These are phyloP conservation scores for Starmerella riodocensis DNA, from an alignment of 805 yeast genomes.

Conservation along the genomic window DNA sequence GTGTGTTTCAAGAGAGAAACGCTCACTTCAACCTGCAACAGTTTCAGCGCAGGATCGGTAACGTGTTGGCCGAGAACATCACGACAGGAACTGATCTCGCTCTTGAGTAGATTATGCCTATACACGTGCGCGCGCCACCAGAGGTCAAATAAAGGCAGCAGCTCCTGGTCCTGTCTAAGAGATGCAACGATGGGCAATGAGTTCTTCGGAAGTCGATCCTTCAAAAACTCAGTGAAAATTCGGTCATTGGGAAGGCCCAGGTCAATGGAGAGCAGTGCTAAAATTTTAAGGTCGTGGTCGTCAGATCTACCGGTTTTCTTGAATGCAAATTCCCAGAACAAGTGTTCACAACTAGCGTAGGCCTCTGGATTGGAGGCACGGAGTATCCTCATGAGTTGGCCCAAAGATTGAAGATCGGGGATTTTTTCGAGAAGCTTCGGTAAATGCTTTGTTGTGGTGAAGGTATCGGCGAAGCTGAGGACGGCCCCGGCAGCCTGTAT, in stretches of 20 bases:
- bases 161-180: too few species aligned
- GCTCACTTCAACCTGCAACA: too few species aligned
- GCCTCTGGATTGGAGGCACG: not conserved
- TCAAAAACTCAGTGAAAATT: too few species aligned
- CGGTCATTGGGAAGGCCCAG: not conserved
- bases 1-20: too few species aligned
- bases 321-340: not conserved
- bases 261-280: not conserved
- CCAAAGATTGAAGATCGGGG: not conserved
- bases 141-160: not conserved
- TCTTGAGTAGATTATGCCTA: too few species aligned
- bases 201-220: too few species aligned
- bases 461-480: constrained; percentile 17
- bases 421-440: not conserved
- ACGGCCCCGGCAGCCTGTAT: constrained; percentile 14
- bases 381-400: not conserved
- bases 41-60: too few species aligned
- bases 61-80: too few species aligned
- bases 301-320: not conserved
- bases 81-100: too few species aligned
- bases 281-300: not conserved
- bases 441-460: not conserved
- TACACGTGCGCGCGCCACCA: not conserved
- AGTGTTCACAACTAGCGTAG: not conserved
- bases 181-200: too few species aligned